Conservation (phyloP, 805 yeast genomes). For the Jamesozyma rosinii region DNA sequence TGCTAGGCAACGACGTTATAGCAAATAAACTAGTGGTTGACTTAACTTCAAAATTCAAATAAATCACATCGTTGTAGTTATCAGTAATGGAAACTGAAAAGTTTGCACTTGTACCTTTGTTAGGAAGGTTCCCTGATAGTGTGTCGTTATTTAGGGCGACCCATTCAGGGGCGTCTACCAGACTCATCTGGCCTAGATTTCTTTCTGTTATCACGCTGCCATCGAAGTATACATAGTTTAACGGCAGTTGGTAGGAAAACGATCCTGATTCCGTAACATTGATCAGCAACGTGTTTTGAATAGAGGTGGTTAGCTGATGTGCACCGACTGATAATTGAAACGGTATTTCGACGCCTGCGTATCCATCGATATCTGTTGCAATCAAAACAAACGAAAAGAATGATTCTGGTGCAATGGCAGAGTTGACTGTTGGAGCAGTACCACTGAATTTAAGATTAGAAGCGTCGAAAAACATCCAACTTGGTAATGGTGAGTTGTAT, state of each 20-base stretch:
- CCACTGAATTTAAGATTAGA: slow-evolving; percentile 76
- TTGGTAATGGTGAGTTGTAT: slow-evolving; percentile 82
- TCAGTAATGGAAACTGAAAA: slow-evolving; percentile 55
- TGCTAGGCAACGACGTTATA: slow-evolving; percentile 40
- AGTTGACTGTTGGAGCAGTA: slow-evolving; percentile 77
- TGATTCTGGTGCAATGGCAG: slow-evolving; percentile 80
- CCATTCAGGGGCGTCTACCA: slow-evolving; percentile 53
- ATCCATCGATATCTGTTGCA: slow-evolving; percentile 73
- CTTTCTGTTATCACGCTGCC: slow-evolving; percentile 37
- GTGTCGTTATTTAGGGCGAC: slow-evolving; percentile 38
- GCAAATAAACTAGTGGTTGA: slow-evolving; percentile 49
- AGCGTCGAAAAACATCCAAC: slow-evolving; percentile 74
- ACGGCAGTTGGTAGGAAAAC: slow-evolving; percentile 52
- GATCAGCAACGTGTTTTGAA: slow-evolving; percentile 46
- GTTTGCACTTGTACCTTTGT: slow-evolving; percentile 23
- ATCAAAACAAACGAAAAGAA: slow-evolving; percentile 60
- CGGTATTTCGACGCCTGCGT: slow-evolving; percentile 55
- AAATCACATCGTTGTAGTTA: slow-evolving; percentile 49
- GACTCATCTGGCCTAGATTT: slow-evolving; percentile 47
- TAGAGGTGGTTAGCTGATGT: slow-evolving; percentile 64
- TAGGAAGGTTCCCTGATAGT: slow-evolving; percentile 51
- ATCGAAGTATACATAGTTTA: slow-evolving; percentile 57
- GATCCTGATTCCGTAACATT: slow-evolving; percentile 58
- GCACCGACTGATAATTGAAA: slow-evolving; percentile 81
- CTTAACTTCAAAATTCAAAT: slow-evolving; percentile 48